Evolutionary conservation across 192 early-diverging fungal genomes (phyloP).

Genomic region (Backusella luteola): DNA sequence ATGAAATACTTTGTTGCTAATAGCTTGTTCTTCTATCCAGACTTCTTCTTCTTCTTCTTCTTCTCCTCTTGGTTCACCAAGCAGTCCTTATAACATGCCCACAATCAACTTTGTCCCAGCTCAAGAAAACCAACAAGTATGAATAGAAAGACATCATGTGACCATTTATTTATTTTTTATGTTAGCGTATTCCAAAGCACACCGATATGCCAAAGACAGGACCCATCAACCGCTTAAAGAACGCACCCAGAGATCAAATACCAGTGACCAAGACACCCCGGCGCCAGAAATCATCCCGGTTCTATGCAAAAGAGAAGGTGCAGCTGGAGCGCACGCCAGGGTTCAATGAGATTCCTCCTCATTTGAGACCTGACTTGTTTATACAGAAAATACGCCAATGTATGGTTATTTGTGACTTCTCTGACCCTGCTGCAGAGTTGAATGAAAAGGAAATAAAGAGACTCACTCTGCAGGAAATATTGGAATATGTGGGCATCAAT

Average conservation of each 20-base stretch:
- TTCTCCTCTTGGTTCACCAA: not conserved
- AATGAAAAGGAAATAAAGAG: conserved; percentile 97
- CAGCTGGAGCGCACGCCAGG: conserved; percentile 73
- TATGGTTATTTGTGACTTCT: conserved; percentile 92
- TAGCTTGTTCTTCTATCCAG: not conserved
- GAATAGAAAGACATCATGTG: not conserved
- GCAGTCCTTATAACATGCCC: not conserved
- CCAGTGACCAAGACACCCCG: conserved; percentile 76
- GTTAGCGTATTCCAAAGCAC: conserved; percentile 5
- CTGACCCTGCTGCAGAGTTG: conserved; percentile 79
- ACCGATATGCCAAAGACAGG: conserved; percentile 24
- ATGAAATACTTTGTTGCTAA: not conserved
- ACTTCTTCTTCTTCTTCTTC: not conserved
- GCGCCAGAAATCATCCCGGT: conserved; percentile 82
- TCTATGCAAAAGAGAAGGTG: conserved; percentile 81
- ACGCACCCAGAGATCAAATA: conserved; percentile 66
- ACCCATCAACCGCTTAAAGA: conserved; percentile 52
- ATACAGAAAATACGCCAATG: conserved; percentile 91
- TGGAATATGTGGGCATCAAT: conserved; percentile 90
- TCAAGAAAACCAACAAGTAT: conserved; percentile 17
- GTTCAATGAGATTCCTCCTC: conserved; percentile 77
- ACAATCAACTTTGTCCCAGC: conserved; percentile 3
- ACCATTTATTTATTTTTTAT: not conserved
- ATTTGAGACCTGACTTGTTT: conserved; percentile 84
- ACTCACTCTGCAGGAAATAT: conserved; percentile 82